Conservation (phyloP, 1,284 basidiomycete species). For the Leccinum angustisporum region DNA sequence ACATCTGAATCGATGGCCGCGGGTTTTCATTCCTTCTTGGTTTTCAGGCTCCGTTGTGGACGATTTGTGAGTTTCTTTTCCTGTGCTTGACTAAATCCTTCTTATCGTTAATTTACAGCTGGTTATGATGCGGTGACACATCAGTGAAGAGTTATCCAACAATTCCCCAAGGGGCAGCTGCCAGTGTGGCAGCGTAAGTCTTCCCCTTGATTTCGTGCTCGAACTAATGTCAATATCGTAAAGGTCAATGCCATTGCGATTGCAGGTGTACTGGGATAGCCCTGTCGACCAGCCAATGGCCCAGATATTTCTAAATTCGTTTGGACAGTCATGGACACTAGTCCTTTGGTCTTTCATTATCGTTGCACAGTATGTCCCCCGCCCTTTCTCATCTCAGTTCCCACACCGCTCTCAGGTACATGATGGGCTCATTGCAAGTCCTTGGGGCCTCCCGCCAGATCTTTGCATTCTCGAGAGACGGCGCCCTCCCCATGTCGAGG, state of each 20-base stretch:
- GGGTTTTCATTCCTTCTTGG: background rate
- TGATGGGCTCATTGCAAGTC: background rate
- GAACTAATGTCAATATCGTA: background rate
- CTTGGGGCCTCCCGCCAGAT: background rate
- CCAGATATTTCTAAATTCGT: background rate
- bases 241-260: background rate
- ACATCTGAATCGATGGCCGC: background rate
- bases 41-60: background rate
- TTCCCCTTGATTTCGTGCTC: background rate
- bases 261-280: background rate
- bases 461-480: conserved; percentile 1
- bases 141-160: background rate
- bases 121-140: background rate
- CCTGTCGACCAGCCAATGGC: background rate
- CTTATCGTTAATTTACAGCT: background rate
- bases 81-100: background rate
- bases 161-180: too few relatives aligned
- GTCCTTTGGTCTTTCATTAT: conserved; percentile 25
- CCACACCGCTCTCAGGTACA: background rate
- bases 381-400: background rate
- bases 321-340: background rate
- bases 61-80: background rate
- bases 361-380: conserved; percentile 21
- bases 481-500: background rate
- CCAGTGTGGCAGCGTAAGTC: background rate